Evolutionary conservation across 345 rosid genomes (phyloP).

Genomic region (Arabidopsis suecica): DNA sequence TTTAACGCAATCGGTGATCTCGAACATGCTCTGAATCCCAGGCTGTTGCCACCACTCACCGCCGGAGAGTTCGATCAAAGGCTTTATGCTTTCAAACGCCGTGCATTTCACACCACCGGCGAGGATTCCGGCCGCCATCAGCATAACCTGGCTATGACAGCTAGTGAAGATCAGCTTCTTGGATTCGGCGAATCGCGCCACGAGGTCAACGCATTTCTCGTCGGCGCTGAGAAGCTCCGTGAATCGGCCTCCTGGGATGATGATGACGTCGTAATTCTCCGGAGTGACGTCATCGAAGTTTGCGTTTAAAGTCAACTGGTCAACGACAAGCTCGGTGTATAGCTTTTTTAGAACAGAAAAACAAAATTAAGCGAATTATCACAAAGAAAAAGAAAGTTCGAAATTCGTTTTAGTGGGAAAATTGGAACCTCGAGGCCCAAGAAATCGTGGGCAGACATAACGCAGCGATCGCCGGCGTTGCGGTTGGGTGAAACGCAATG

Average conservation of each 20-base stretch:
- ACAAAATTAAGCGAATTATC: neutral
- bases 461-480: slow-evolving; percentile 49
- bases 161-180: slow-evolving; percentile 55
- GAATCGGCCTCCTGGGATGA: slow-evolving; percentile 59
- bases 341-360: slow-evolving; percentile 32
- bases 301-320: slow-evolving; percentile 53
- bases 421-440: slow-evolving; percentile 52
- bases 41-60: slow-evolving; percentile 58
- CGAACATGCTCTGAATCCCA: slow-evolving; percentile 50
- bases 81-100: slow-evolving; percentile 55
- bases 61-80: slow-evolving; percentile 54
- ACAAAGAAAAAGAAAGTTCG: neutral
- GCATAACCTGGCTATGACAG: slow-evolving; percentile 59
- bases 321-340: slow-evolving; percentile 55
- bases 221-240: slow-evolving; percentile 53
- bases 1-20: slow-evolving; percentile 53
- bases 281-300: slow-evolving; percentile 47
- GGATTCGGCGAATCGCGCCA: slow-evolving; percentile 45
- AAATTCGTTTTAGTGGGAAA: neutral
- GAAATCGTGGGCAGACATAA: slow-evolving; percentile 55
- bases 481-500: slow-evolving; percentile 57
- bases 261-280: slow-evolving; percentile 50
- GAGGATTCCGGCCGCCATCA: slow-evolving; percentile 54
- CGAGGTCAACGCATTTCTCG: slow-evolving; percentile 47
- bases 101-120: slow-evolving; percentile 55